A percentile compares a stretch with the other conserved stretches of the same genome.
phyloP scores from a whole-genome alignment of 139 green algal genomes.

The Picochlorum sp. region DNA sequence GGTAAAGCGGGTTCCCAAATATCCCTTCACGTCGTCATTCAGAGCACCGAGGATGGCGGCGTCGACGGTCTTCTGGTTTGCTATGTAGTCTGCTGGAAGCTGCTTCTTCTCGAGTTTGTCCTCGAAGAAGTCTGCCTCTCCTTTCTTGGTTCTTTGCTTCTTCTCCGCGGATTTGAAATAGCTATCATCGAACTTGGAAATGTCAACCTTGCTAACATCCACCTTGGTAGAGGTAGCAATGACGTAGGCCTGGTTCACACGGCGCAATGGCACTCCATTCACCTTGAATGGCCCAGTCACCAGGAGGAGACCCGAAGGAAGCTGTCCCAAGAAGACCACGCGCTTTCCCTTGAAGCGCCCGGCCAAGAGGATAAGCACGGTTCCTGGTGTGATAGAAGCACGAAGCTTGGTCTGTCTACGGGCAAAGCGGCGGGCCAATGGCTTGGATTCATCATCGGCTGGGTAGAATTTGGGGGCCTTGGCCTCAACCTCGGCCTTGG shows the following conservation, averaged over 20 bases:
- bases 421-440: constrained; percentile 48
- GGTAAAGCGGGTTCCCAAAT: constrained; percentile 85
- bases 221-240: constrained; percentile 96
- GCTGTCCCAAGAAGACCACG: constrained; percentile 93
- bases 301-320: constrained; percentile 88
- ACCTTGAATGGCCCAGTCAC: constrained; percentile 93
- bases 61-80: constrained; percentile 90
- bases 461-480: constrained; percentile 86
- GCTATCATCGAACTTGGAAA: constrained; percentile 75
- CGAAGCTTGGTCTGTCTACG: constrained; percentile 81
- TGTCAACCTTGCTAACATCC: constrained; percentile 55
- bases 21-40: constrained; percentile 76
- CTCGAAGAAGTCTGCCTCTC: constrained; percentile 30
- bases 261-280: constrained; percentile 91
- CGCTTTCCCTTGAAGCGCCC: constrained; percentile 98
- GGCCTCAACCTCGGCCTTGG: constrained; percentile 31
- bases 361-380: constrained; percentile 93
- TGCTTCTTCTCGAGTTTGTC: constrained; percentile 64
- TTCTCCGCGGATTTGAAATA: constrained; percentile 90
- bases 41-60: constrained; percentile 22
- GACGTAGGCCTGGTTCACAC: constrained; percentile 95
- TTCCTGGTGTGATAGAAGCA: constrained; percentile 87
- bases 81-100: constrained; percentile 75
- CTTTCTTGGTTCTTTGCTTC: constrained; percentile 58
- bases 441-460: constrained; percentile 82